Evolutionary conservation across 176 grass and related monocot species (phyloP), one percentile per base, ranked within the genome.

Genomic region (Otatea glauca): DNA sequence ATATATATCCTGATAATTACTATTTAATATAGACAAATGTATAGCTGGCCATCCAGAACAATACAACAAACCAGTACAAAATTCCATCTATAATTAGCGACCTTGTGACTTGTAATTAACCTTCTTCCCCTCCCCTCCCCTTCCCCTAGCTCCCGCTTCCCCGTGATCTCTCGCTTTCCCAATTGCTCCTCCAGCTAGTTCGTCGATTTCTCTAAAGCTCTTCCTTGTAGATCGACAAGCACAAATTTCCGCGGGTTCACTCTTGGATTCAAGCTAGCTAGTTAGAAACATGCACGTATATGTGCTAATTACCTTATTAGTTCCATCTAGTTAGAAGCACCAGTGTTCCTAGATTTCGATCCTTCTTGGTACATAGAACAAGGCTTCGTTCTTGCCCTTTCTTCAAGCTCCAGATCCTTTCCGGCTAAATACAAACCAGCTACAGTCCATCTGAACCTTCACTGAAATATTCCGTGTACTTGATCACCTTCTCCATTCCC

Each of bases 401-500:
- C 79, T 79, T 83, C 60, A 49, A 83, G 11, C 49, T 80, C 70
- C 78, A 83, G 64, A 85, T 83, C 29, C 3, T 84, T 88, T 53
- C 29, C 54, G 74, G 81, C 59, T 83, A 90, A 37, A 62, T 90
- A 75, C 84, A 88, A 86, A 72, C 48, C 76, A 37, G 74, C 77
- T 74, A 84, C 79, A 51, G 82, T 56, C 72, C 71, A 86, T 76
- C 63, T 81, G 85, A 72, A 80, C 80, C 80, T 85, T 44, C 70
- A 83, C 91, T 89, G 86, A 93, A 90, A 96, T 89, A 91, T 93
- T 96, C 94, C 77, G 83, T 86, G 88, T 93, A 89, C 91, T 87
- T 77, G 80, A 86, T 60, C 27, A 21, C 50, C n/a, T 81, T 94
- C 85, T 87, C 80, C 79, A 80, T 77, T 85, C 81, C 67, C 73